Percentiles rank a stretch among this genome's conserved stretches.
phyloP scores from a whole-genome alignment of 805 yeast species.

The Hemisphaericaspora nanyangensis region DNA sequence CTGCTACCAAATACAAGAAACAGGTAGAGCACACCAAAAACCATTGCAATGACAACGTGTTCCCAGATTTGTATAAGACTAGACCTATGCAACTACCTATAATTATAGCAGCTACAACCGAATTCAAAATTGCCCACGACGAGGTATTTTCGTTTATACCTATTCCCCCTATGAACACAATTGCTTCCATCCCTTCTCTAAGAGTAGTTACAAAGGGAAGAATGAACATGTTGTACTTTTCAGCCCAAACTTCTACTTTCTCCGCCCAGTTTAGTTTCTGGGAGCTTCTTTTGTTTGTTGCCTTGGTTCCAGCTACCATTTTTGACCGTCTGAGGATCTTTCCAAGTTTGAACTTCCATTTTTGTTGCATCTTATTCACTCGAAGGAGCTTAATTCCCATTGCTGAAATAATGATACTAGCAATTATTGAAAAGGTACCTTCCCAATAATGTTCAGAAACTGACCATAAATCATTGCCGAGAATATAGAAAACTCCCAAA shows the following conservation, averaged over 20 bases:
- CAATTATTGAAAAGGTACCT: conserved; percentile 40
- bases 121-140: conserved; percentile 27
- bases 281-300: conserved; percentile 1
- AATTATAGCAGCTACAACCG: conserved; percentile 23
- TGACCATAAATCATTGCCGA: conserved; percentile 44
- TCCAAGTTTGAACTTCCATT: conserved; percentile 40
- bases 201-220: conserved; percentile 39
- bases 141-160: conserved; percentile 35
- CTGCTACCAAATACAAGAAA: conserved; percentile 41
- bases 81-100: conserved; percentile 33
- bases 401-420: conserved; percentile 41
- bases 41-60: conserved; percentile 39
- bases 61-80: conserved; percentile 37
- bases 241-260: conserved; percentile 16
- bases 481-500: conserved; percentile 34
- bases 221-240: conserved; percentile 26
- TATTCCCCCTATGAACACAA: conserved; percentile 41
- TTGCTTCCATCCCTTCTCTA: conserved; percentile 43
- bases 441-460: conserved; percentile 48
- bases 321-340: conserved; percentile 21
- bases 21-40: conserved; percentile 37
- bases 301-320: conserved; percentile 12
- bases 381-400: conserved; percentile 45
- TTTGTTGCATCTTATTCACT: conserved; percentile 41
- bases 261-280: conserved; percentile 1